phyloP scores from a whole-genome alignment of 352 stramenopile genomes.

The Phytophthora rubi region DNA sequence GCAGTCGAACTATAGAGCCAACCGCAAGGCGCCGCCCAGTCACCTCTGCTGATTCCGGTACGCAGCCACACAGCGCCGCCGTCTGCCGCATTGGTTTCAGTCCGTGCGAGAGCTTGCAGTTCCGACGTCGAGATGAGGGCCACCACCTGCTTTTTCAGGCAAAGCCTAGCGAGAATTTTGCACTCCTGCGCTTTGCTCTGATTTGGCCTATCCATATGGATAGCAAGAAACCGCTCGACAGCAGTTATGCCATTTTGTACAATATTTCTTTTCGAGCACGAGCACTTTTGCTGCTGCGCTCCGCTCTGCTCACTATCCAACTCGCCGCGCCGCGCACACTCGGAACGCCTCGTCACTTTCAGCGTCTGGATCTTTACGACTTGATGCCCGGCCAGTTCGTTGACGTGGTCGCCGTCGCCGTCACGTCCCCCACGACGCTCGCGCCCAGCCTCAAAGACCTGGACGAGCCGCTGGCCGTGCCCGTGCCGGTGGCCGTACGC shows the following conservation, averaged over 20 bases:
- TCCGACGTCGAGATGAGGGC: constrained; percentile 2
- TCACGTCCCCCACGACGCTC: constrained; percentile 37
- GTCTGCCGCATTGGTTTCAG: constrained; percentile 27
- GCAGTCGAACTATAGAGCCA: constrained; percentile 31
- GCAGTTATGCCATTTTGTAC: constrained; percentile 23
- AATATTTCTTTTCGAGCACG: constrained; percentile 28
- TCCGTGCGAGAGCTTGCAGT: neutral
- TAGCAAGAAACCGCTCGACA: constrained; percentile 33
- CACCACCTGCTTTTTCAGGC: constrained; percentile 31
- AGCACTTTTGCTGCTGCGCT: neutral
- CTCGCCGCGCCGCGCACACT: constrained; percentile 20
- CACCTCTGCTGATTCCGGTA: constrained; percentile 8
- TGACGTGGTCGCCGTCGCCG: constrained; percentile 21
- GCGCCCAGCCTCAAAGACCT: constrained; percentile 29
- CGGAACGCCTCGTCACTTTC: constrained; percentile 11
- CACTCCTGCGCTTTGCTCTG: constrained; percentile 19
- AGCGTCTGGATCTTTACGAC: neutral
- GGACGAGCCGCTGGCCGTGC: constrained; percentile 23
- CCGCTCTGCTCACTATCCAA: constrained; percentile 35
- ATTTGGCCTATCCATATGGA: constrained; percentile 1
- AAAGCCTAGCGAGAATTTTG: constrained; percentile 36
- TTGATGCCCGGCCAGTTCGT: constrained; percentile 40
- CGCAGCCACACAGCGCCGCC: constrained; percentile 22
- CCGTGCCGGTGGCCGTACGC: constrained; percentile 30
- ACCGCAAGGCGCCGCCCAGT: constrained; percentile 2